Evolutionary conservation across 2,329 filamentous ascomycete genomes (phyloP).

Genomic region (Pseudogymnoascus sp.): DNA sequence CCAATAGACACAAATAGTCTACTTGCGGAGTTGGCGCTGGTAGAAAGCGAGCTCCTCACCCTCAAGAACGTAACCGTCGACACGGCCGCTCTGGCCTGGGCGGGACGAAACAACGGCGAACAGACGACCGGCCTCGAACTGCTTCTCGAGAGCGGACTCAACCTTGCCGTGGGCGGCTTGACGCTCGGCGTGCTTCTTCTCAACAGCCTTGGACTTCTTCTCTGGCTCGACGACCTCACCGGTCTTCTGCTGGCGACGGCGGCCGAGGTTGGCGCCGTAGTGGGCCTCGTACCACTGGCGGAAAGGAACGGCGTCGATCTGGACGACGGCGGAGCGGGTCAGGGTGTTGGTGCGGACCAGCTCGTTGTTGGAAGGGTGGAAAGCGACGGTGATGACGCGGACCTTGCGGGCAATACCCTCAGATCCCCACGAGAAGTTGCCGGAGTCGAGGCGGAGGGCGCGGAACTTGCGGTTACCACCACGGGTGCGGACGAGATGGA

Average conservation of each 20-base stretch:
- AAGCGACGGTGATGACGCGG: constrained; percentile 96
- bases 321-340: constrained; percentile 96
- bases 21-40: constrained; percentile 99
- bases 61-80: constrained; percentile 96
- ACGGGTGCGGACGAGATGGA: constrained; percentile 94
- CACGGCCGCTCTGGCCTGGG: constrained; percentile 93
- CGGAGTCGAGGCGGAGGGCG: constrained; percentile 93
- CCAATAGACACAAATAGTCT: constrained; percentile 39
- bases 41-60: constrained; percentile 99
- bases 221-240: constrained; percentile 39
- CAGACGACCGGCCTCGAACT: constrained; percentile 98
- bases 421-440: constrained; percentile 99
- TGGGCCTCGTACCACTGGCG: constrained; percentile 99
- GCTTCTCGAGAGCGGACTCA: constrained; percentile 84
- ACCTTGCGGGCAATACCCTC: constrained; percentile 98
- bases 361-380: constrained; percentile 99
- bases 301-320: constrained; percentile 98
- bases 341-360: constrained; percentile 99
- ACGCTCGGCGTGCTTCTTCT: constrained; percentile 93
- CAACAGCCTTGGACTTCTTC: constrained; percentile 92
- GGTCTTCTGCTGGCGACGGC: constrained; percentile 78
- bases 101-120: constrained; percentile 88
- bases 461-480: constrained; percentile 99
- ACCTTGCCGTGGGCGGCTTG: constrained; percentile 83
- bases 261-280: constrained; percentile 87